These are phyloP conservation scores for Xylaria grammica DNA, from an alignment of 495 filamentous ascomycete genomes.

Conservation along the genomic window DNA sequence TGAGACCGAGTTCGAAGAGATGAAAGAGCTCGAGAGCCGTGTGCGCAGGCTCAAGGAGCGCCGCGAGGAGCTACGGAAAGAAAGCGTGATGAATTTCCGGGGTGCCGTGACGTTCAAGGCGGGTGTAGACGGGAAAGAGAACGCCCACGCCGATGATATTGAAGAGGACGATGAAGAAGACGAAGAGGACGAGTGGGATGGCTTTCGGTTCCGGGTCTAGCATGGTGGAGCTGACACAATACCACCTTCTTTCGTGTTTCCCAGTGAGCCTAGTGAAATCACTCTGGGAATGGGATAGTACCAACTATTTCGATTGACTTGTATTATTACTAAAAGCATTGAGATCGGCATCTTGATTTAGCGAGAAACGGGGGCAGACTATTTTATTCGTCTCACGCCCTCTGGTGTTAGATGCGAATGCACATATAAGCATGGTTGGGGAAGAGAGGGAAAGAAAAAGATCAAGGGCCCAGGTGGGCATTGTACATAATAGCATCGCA, in stretches of 20 bases:
- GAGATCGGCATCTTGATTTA: constrained; percentile 6
- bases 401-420: not conserved
- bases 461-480: not conserved
- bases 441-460: not conserved
- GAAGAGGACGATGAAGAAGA: constrained; percentile 64
- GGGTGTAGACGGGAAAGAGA: constrained; percentile 25
- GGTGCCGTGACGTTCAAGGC: constrained; percentile 32
- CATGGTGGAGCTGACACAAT: not conserved
- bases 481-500: constrained; percentile 11
- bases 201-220: constrained; percentile 65
- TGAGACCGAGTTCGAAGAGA: constrained; percentile 91
- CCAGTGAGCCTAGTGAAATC: not conserved
- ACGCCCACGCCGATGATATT: constrained; percentile 28
- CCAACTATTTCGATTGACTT: not conserved
- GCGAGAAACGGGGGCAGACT: constrained; percentile 5
- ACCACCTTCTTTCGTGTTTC: not conserved
- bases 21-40: constrained; percentile 86
- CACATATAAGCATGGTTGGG: not conserved
- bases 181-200: constrained; percentile 68
- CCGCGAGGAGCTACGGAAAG: constrained; percentile 54
- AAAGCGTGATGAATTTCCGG: constrained; percentile 40
- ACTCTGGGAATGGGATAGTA: not conserved
- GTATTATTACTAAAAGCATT: constrained; percentile 17
- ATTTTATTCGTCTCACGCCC: not conserved
- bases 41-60: constrained; percentile 77